Base-by-base conservation (phyloP, 1,284 basidiomycete genomes). In the Anthracocystis setariae region DNA sequence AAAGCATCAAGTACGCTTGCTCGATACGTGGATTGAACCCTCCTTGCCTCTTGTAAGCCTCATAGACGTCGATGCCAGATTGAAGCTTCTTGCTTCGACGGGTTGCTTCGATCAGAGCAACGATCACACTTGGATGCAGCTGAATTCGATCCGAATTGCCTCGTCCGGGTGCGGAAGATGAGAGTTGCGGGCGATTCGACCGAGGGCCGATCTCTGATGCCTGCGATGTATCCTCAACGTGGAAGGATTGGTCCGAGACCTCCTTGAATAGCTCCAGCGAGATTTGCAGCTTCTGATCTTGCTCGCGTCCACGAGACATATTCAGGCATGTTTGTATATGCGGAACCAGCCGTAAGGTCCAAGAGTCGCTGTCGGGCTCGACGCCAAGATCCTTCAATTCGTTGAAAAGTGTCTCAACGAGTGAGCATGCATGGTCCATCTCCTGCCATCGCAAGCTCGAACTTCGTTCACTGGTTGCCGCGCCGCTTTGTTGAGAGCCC, bases 291-390 rank as follows among this genome's bases (percentile, higher is more conserved):
- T 35, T 35, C 2, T 18, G 15, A 5, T 38, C n/a, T 21, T 40
- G 53, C 20, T 45, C 29, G 9, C 24, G 25, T 2, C 25, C 17
- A 10, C 46, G 23, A 3, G 54, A 38, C 5, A 53, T 52, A 7
- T 50, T 18, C 35, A 48, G 40, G 20, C 56, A 56, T 18, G 53
- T 57, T n/a, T 57, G 53, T 29, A 59, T 25, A 35, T 29, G 38
- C 20, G 61, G 23, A 5, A 49, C 46, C 20, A 73, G 20, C 1
- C 48, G 47, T 43, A 73, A 20, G 5, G 52, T 53, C 70, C 65
- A 73, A 1, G 69, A 52, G 18, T 63, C 59, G 13, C 35, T 27
- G 46, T 68, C 61, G 10, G 65, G 56, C 21, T 68, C 60, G 27
- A 44, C 65, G 15, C 43, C 53, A 7, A 68, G 29, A 8, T 57